Evolutionary conservation across 495 filamentous ascomycete species (phyloP).

Genomic region (Parathielavia appendiculata): DNA sequence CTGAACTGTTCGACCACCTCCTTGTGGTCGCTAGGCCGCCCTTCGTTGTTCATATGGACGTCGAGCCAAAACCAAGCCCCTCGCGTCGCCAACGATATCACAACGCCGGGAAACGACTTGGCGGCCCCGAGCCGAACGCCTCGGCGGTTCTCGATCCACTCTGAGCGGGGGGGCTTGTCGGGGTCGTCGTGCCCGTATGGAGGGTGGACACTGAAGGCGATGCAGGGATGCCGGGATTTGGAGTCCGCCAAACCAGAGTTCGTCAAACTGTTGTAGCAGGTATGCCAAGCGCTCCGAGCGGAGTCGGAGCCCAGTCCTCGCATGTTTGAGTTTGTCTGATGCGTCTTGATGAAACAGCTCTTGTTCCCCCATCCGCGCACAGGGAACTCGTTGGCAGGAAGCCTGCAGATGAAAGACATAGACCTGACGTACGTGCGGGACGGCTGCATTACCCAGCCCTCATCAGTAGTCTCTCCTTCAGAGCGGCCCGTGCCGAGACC

Average conservation of each 20-base stretch:
- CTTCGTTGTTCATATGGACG: background rate
- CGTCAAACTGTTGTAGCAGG: no score
- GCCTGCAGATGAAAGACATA: background rate
- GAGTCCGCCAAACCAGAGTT: background rate
- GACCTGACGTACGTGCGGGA: background rate
- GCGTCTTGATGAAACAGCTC: conserved; percentile 1
- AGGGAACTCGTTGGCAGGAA: background rate
- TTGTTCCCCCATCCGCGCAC: background rate
- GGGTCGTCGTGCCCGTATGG: background rate
- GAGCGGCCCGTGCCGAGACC: no score
- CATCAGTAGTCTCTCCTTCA: no score
- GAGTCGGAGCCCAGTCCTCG: background rate
- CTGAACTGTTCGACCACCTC: background rate
- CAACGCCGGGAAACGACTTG: background rate
- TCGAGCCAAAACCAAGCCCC: background rate
- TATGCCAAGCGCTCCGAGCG: no score
- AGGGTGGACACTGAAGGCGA: background rate
- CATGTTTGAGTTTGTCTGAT: background rate
- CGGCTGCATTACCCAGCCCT: background rate
- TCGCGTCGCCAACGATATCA: background rate
- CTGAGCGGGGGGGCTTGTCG: no score
- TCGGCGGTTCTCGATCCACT: background rate
- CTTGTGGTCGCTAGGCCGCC: background rate
- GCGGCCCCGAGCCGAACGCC: background rate
- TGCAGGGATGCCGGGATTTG: background rate